Percentiles rank a stretch among this genome's conserved stretches.
Evolutionary conservation across 208 protist genomes (phyloP).

Genomic region (Wallacemonas sp.): DNA sequence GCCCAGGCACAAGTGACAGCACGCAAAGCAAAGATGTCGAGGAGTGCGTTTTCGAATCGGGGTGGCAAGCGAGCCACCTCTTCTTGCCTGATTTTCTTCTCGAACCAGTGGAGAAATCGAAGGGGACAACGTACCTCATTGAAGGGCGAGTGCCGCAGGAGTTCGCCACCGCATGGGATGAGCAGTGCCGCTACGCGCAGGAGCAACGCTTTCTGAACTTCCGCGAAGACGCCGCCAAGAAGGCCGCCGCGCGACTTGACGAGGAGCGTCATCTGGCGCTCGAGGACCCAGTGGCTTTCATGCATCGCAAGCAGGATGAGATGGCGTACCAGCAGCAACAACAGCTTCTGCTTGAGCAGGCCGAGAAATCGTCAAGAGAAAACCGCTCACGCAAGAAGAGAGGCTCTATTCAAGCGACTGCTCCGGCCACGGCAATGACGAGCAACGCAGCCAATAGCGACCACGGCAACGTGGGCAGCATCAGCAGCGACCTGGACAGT

Average conservation of each 20-base stretch:
- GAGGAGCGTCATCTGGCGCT: conserved; percentile 28
- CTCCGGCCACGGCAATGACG: background rate
- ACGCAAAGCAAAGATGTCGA: background rate
- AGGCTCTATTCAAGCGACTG: background rate
- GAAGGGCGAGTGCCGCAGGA: conserved; percentile 55
- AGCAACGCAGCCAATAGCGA: conserved; percentile 6
- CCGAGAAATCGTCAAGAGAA: conserved; percentile 16
- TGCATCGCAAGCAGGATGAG: conserved; percentile 37
- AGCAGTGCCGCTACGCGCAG: conserved; percentile 50
- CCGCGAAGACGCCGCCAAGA: conserved; percentile 19
- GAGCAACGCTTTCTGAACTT: conserved; percentile 36
- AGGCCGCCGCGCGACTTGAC: conserved; percentile 8
- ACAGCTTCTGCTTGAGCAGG: conserved; percentile 18
- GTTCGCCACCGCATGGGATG: conserved; percentile 51
- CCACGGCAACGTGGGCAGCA: background rate
- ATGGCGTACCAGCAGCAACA: conserved; percentile 27
- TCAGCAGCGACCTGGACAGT: conserved; percentile 10
- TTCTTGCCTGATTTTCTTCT: conserved; percentile 16
- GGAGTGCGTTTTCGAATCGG: conserved; percentile 10
- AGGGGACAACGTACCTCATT: conserved; percentile 41
- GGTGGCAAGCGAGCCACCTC: conserved; percentile 1
- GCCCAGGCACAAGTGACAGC: background rate
- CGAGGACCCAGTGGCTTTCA: conserved; percentile 40
- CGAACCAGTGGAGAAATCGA: conserved; percentile 14
- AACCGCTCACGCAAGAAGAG: background rate